Evolutionary conservation across 805 yeast species (phyloP).

Genomic region (Tetrapisispora arboricola): DNA sequence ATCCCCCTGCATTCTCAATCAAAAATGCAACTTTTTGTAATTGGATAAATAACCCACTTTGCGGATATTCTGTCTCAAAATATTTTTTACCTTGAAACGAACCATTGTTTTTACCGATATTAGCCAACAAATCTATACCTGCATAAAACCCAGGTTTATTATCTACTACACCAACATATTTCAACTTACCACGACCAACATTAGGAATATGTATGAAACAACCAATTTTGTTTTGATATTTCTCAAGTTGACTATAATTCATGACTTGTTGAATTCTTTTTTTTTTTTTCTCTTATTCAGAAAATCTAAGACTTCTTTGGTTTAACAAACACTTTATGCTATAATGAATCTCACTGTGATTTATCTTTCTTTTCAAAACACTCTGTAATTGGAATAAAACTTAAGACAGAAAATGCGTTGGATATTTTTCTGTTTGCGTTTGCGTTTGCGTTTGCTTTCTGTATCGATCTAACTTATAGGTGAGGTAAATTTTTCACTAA

Average conservation of each 20-base stretch:
- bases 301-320: no score
- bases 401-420: no score
- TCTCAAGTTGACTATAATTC: conserved; percentile 2
- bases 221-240: conserved; percentile 22
- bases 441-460: no score
- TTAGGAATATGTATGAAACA: conserved; percentile 47
- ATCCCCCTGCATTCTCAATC: conserved; percentile 13
- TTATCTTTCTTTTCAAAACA: no score
- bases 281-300: no score
- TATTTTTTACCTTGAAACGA: conserved; percentile 60
- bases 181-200: conserved; percentile 55
- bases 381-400: no score
- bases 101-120: conserved; percentile 81
- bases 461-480: no score
- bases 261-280: no score
- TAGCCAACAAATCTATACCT: conserved; percentile 70
- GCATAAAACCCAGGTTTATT: conserved; percentile 71
- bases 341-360: no score
- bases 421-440: no score
- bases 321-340: no score
- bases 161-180: conserved; percentile 63
- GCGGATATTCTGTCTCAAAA: conserved; percentile 52
- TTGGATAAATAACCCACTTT: conserved; percentile 69
- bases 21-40: conserved; percentile 32
- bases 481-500: no score